Base-by-base conservation (phyloP, 2,329 filamentous ascomycete species). In the Aspergillus tanneri region DNA sequence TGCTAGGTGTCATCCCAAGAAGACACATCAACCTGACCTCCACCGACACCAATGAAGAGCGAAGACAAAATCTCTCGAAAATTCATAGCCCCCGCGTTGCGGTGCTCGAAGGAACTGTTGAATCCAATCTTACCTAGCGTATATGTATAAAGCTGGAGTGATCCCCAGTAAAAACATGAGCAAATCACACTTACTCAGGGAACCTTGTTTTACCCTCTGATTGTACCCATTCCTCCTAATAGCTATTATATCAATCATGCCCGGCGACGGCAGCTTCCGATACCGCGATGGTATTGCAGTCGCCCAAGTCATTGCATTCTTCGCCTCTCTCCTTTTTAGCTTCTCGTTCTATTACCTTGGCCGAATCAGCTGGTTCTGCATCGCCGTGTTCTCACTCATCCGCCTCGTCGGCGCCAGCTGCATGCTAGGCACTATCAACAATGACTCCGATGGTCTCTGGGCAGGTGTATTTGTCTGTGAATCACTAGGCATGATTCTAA, bases 391-490 rank as follows among this genome's bases (percentile, higher is more conserved):
- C 28, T 40, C 49, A 2, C 35, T 54, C 8, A 35, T 54, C 8
- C 46, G 53, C 8, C 30, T 56, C 6, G 43, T 52, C n/a, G 42
- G 53, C 22, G 48, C 47, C 16, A 43, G 42, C 19, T 56, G 53
- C 46, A 56, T 51, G 42, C 50, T 56, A 7, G 46, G 48, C 9
- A 46, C 50, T 2, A 55, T 55, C 7, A 34, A 50, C 28, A 37
- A 50, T 10, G 49, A 55, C 23, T 36, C 49, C 2, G 39, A 52
- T 23, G 49, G 49, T 3, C 43, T 52, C 23, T 53, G 46, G 45
- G 54, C 49, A 10, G 50, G 41, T 1, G 50, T 57, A 21, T 55
- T 55, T 32, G 54, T 57, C 6, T 57, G 54, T 21, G 52, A 56
- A 38, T 55, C 52, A 14, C 47, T 53, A 2, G 52, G 54, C 5